These are phyloP conservation scores for Besnoitia besnoiti DNA, from an alignment of 169 alveolate genomes.

Conservation along the genomic window DNA sequence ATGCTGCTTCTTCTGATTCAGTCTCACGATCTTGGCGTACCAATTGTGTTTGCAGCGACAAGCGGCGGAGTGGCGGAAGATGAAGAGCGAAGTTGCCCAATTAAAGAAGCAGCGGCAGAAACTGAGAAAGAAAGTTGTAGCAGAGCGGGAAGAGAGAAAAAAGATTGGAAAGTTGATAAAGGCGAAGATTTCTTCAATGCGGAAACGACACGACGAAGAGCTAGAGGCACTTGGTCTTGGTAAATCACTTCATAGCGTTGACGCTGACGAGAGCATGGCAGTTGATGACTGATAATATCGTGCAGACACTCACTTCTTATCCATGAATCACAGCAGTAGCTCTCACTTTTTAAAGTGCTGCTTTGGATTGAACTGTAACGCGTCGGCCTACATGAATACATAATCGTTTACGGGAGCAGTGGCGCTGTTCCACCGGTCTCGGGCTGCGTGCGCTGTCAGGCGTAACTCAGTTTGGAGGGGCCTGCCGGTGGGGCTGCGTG, in stretches of 20 bases:
- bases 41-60: background rate
- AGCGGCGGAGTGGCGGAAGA: constrained; percentile 45
- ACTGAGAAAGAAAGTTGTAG: constrained; percentile 28
- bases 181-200: background rate
- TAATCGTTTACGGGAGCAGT: too few relatives aligned
- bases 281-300: constrained; percentile 24
- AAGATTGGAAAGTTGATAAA: constrained; percentile 15
- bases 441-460: too few relatives aligned
- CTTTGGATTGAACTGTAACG: too few relatives aligned
- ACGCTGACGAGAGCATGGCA: constrained; percentile 14
- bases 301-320: too few relatives aligned
- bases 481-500: too few relatives aligned
- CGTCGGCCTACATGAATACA: too few relatives aligned
- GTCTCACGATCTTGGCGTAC: too few relatives aligned
- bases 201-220: constrained; percentile 1
- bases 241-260: constrained; percentile 3
- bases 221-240: constrained; percentile 37
- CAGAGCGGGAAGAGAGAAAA: constrained; percentile 21
- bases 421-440: too few relatives aligned
- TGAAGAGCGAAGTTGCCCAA: constrained; percentile 40
- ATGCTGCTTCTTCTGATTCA: too few relatives aligned
- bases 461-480: too few relatives aligned
- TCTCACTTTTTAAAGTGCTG: too few relatives aligned
- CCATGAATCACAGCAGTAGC: too few relatives aligned
- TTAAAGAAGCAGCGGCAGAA: constrained; percentile 15